Conservation (phyloP, 2,329 filamentous ascomycete species). For the Alternaria sp. region DNA sequence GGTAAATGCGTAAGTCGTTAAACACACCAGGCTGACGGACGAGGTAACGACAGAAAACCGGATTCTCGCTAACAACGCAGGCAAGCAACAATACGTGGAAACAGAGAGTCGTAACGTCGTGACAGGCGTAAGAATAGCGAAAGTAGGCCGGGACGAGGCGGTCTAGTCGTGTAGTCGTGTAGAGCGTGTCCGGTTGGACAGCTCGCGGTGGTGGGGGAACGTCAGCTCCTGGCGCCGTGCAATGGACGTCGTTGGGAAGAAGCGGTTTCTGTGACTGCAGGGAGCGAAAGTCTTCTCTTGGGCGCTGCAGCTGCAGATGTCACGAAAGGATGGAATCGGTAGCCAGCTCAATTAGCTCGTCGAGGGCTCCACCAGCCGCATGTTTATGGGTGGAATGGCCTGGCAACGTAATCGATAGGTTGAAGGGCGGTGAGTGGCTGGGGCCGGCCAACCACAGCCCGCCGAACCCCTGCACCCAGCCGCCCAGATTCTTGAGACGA, state of each 20-base stretch:
- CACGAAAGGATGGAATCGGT: constrained; percentile 24
- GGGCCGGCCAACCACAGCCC: constrained; percentile 23
- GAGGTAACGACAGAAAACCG: constrained; percentile 12
- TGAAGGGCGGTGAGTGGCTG: constrained; percentile 27
- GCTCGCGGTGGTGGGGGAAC: constrained; percentile 29
- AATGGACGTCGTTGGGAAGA: constrained; percentile 14
- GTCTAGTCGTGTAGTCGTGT: constrained; percentile 5
- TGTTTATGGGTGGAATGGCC: constrained; percentile 30
- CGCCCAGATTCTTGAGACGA: constrained; percentile 8
- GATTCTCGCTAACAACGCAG: constrained; percentile 14
- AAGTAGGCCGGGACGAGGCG: constrained; percentile 24
- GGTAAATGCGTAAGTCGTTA: constrained; percentile 11
- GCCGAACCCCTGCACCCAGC: constrained; percentile 18
- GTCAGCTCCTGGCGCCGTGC: constrained; percentile 31
- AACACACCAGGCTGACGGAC: constrained; percentile 4
- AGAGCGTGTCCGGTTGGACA: constrained; percentile 45
- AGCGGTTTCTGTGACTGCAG: constrained; percentile 8
- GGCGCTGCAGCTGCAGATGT: constrained; percentile 17
- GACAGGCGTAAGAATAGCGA: constrained; percentile 27
- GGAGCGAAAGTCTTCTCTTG: constrained; percentile 1
- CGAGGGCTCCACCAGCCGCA: constrained; percentile 20
- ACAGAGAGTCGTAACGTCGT: constrained; percentile 41
- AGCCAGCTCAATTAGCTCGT: constrained; percentile 32
- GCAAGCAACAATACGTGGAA: constrained; percentile 15
- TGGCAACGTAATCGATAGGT: constrained; percentile 34